Conservation (phyloP, 2,329 filamentous ascomycete species). For the Exophiala spinifera region DNA sequence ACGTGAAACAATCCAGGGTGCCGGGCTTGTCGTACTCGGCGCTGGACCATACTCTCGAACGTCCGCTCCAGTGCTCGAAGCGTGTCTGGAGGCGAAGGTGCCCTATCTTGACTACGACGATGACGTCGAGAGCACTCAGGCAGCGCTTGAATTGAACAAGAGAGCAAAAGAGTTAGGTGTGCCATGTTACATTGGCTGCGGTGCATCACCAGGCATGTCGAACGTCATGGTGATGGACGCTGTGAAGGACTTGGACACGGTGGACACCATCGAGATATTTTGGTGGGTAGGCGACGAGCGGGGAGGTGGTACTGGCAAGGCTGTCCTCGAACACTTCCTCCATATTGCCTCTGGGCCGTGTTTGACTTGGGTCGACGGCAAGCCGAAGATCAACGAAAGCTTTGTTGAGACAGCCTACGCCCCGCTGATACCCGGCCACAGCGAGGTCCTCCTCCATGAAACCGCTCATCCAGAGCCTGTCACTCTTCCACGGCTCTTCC, state of each 20-base stretch:
- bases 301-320: conserved; percentile 12
- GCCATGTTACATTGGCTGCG: conserved; percentile 10
- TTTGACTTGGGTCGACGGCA: conserved; percentile 19
- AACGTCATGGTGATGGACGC: conserved; percentile 6
- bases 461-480: conserved; percentile 25
- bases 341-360: conserved; percentile 25
- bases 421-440: conserved; percentile 3
- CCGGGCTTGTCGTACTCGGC: conserved; percentile 5
- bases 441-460: conserved; percentile 17
- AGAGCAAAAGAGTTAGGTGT: conserved; percentile 1
- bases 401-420: conserved; percentile 24
- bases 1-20: conserved; percentile 1
- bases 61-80: conserved; percentile 2
- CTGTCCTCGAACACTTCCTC: conserved; percentile 24
- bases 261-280: conserved; percentile 22
- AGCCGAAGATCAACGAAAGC: conserved; percentile 15
- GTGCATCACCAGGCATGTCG: conserved; percentile 6
- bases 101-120: conserved; percentile 10
- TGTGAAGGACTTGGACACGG: conserved; percentile 17
- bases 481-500: conserved; percentile 20
- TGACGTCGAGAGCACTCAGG: conserved; percentile 1
- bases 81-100: conserved; percentile 3
- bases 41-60: conserved; percentile 9
- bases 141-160: conserved; percentile 5
- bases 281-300: conserved; percentile 24